These are phyloP conservation scores for Suillus decipiens DNA, from an alignment of 768 basidiomycete species.

Conservation along the genomic window DNA sequence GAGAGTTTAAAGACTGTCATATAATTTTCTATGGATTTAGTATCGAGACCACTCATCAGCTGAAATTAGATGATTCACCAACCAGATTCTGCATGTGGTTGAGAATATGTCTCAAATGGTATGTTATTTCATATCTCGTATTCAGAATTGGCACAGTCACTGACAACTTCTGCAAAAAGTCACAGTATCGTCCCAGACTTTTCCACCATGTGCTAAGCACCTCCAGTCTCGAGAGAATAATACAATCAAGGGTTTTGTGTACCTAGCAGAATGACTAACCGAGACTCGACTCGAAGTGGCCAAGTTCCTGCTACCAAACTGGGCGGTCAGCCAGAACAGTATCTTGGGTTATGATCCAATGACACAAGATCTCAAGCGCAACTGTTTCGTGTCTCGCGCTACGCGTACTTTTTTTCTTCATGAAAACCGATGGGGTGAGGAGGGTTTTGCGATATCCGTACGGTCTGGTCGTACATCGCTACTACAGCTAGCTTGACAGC, in stretches of 20 bases:
- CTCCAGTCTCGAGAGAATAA: too few relatives aligned
- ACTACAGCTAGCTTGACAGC: not conserved
- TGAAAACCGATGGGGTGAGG: not conserved
- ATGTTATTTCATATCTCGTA: not conserved
- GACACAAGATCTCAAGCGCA: not conserved
- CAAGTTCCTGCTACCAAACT: too few relatives aligned
- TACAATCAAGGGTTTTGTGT: too few relatives aligned
- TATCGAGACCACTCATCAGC: too few relatives aligned
- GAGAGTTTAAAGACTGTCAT: too few relatives aligned
- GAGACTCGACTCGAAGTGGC: too few relatives aligned
- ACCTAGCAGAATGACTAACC: too few relatives aligned
- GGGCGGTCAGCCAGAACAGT: not conserved
- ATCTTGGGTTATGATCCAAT: not conserved
- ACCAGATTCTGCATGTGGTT: slow-evolving; percentile 1
- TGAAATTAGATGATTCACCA: not conserved
- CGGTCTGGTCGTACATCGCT: not conserved
- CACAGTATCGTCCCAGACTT: slow-evolving; percentile 10
- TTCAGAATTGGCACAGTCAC: not conserved
- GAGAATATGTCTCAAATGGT: not conserved
- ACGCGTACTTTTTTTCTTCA: not conserved
- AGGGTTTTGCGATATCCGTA: not conserved
- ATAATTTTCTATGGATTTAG: too few relatives aligned
- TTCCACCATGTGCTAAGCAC: too few relatives aligned
- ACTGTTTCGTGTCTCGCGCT: not conserved
- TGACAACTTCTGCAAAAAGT: not conserved